Evolutionary conservation across 2,329 filamentous ascomycete species (phyloP).

Genomic region (Cordyceps cicadae): DNA sequence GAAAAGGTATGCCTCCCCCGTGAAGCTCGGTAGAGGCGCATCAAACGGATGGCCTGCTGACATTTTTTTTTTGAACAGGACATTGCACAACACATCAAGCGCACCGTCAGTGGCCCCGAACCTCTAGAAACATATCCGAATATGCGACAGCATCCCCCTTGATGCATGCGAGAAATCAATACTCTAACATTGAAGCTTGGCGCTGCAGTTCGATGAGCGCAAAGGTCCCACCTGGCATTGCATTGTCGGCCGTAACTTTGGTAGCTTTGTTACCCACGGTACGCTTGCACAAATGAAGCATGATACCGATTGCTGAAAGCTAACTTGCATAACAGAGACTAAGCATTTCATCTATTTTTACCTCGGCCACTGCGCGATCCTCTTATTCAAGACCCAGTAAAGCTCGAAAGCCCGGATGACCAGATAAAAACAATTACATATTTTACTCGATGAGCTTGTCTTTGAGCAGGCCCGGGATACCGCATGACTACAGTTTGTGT

Average conservation of each 20-base stretch:
- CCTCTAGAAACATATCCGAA: background rate
- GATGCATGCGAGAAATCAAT: background rate
- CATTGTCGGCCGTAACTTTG: slow-evolving; percentile 97
- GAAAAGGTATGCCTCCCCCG: slow-evolving; percentile 40
- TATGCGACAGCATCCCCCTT: background rate
- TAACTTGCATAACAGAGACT: slow-evolving; percentile 57
- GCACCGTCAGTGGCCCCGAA: slow-evolving; percentile 53
- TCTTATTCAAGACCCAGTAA: slow-evolving; percentile 98
- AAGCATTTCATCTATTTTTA: slow-evolving; percentile 99
- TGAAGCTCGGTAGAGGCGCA: background rate
- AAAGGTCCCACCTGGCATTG: slow-evolving; percentile 99
- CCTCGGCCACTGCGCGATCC: slow-evolving; percentile 93
- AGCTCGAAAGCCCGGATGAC: background rate
- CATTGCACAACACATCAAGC: slow-evolving; percentile 93
- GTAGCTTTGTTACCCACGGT: slow-evolving; percentile 98
- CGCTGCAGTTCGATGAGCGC: slow-evolving; percentile 79
- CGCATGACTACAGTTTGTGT: background rate
- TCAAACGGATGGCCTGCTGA: slow-evolving; percentile 12
- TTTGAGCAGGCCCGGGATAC: background rate
- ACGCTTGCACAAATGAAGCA: slow-evolving; percentile 23
- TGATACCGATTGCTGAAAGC: background rate
- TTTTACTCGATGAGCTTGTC: background rate
- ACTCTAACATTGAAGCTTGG: background rate
- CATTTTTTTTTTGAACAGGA: slow-evolving; percentile 49
- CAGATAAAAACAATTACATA: background rate